phyloP scores from a whole-genome alignment of 2,329 filamentous ascomycete species.

The Neonectria punicea region DNA sequence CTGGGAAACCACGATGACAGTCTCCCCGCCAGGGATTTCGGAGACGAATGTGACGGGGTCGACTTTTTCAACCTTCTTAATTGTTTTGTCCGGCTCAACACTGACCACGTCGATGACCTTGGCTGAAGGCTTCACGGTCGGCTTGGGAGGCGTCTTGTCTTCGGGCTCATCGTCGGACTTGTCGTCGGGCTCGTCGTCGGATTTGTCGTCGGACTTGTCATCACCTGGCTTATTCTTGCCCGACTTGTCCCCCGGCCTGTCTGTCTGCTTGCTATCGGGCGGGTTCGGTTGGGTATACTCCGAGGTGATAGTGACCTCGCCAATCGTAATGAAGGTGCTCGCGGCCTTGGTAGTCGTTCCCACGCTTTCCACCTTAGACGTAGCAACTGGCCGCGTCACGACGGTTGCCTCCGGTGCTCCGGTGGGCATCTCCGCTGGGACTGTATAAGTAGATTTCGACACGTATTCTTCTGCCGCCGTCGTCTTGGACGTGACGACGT shows the following conservation, averaged over 20 bases:
- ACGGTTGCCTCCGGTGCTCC: constrained; percentile 3
- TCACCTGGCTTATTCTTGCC: background rate
- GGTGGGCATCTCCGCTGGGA: constrained; percentile 27
- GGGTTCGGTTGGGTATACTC: constrained; percentile 27
- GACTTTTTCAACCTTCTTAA: constrained; percentile 37
- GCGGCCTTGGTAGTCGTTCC: constrained; percentile 38
- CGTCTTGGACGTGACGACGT: background rate
- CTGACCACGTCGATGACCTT: constrained; percentile 38
- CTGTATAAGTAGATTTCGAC: background rate
- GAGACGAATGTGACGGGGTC: constrained; percentile 37
- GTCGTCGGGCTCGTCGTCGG: background rate
- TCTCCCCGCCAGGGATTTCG: constrained; percentile 31
- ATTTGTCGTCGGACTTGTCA: background rate
- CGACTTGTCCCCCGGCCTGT: background rate
- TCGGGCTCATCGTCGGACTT: background rate
- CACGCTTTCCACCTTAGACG: constrained; percentile 22
- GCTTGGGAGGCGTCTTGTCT: constrained; percentile 17
- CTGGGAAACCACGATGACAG: constrained; percentile 30
- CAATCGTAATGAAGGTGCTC: constrained; percentile 39
- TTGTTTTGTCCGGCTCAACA: constrained; percentile 34
- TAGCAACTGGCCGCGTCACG: constrained; percentile 25
- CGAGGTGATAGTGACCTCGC: constrained; percentile 39
- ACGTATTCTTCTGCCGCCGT: background rate
- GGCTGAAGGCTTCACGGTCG: constrained; percentile 18
- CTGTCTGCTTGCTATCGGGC: background rate